Percentiles rank a stretch among this genome's conserved stretches.
Evolutionary conservation across 2,329 filamentous ascomycete genomes (phyloP).

Genomic region (Penicillium sp.): DNA sequence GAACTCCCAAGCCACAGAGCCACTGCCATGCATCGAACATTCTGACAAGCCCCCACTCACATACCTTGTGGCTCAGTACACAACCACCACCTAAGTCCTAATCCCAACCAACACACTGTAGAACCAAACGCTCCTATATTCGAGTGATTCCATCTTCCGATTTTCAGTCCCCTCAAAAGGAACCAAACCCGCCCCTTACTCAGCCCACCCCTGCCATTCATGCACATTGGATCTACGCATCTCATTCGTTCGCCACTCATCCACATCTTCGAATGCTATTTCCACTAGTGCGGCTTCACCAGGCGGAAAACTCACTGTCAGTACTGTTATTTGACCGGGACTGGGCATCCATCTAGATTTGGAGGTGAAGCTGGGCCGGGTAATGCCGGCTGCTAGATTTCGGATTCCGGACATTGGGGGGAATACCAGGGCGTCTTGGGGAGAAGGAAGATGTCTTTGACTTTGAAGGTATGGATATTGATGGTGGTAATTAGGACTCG

Average conservation of each 20-base stretch:
- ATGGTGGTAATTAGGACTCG: too few species aligned
- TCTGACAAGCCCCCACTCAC: not conserved
- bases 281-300: not conserved
- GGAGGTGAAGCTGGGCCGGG: not conserved
- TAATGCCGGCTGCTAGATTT: not conserved
- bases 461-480: too few species aligned
- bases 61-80: not conserved
- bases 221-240: not conserved
- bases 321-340: not conserved
- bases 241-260: not conserved
- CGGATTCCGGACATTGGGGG: too few species aligned
- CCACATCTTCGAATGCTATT: not conserved
- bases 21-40: not conserved
- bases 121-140: too few species aligned
- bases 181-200: not conserved
- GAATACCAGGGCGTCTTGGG: too few species aligned
- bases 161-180: not conserved
- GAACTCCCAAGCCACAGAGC: not conserved
- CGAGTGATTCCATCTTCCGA: too few species aligned
- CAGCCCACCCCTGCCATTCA: not conserved
- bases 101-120: not conserved
- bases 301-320: not conserved
- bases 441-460: too few species aligned
- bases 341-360: not conserved
- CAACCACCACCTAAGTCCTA: not conserved